Conservation (phyloP, 2,329 filamentous ascomycete species). For the Hypocreales sp. region DNA sequence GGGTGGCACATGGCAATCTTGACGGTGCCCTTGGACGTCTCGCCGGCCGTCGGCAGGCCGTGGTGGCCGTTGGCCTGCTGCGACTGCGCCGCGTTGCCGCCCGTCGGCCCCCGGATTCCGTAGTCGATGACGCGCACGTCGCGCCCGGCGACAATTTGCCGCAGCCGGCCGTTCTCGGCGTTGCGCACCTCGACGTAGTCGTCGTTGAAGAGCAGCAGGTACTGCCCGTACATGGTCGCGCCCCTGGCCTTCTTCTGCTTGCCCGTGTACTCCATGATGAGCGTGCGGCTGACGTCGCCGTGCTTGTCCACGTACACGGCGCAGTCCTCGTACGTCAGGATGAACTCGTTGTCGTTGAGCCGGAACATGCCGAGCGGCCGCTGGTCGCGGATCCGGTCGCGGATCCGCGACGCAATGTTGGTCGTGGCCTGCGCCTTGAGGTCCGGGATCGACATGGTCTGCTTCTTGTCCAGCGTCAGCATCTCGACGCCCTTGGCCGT, state of each 20-base stretch:
- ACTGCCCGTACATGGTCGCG: slow-evolving; percentile 81
- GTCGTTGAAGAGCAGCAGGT: slow-evolving; percentile 83
- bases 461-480: slow-evolving; percentile 92
- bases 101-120: slow-evolving; percentile 49
- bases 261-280: slow-evolving; percentile 99
- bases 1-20: slow-evolving; percentile 96
- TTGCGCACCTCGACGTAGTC: slow-evolving; percentile 97
- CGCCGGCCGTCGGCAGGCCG: slow-evolving; percentile 19
- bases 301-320: slow-evolving; percentile 98
- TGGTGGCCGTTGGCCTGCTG: slow-evolving; percentile 18
- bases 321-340: slow-evolving; percentile 89
- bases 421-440: slow-evolving; percentile 62
- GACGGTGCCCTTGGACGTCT: slow-evolving; percentile 54
- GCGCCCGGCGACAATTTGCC: slow-evolving; percentile 85
- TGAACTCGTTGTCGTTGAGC: slow-evolving; percentile 79
- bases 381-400: slow-evolving; percentile 68
- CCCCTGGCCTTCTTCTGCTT: slow-evolving; percentile 62
- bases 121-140: slow-evolving; percentile 88
- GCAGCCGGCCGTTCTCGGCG: slow-evolving; percentile 81
- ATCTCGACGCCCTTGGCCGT: slow-evolving; percentile 91
- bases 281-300: slow-evolving; percentile 81
- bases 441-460: slow-evolving; percentile 85
- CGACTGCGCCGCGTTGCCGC: slow-evolving; percentile 23
- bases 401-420: slow-evolving; percentile 73
- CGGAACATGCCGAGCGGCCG: slow-evolving; percentile 92